These are phyloP conservation scores for Aspergillus cavernicola DNA, from an alignment of 495 filamentous ascomycete species.

Conservation along the genomic window DNA sequence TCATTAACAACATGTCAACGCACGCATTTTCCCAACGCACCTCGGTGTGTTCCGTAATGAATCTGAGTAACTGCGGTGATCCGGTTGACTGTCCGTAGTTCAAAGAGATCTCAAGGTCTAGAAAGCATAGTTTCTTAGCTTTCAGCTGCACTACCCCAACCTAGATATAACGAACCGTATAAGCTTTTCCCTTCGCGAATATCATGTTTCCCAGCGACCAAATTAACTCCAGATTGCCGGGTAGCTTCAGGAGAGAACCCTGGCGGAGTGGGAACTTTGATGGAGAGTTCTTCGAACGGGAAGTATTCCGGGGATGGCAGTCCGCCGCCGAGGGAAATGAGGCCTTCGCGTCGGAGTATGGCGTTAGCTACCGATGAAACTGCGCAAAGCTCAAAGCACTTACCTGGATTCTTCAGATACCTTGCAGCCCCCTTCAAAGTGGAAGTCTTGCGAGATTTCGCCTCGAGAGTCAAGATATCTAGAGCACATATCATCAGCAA, in stretches of 20 bases:
- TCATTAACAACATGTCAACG: slow-evolving; percentile 1
- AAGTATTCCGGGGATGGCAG: slow-evolving; percentile 88
- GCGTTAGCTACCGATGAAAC: background rate
- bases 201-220: slow-evolving; percentile 79
- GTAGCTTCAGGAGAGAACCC: slow-evolving; percentile 69
- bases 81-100: slow-evolving; percentile 90
- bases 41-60: slow-evolving; percentile 90
- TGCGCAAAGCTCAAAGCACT: background rate
- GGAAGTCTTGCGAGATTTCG: slow-evolving; percentile 50
- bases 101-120: slow-evolving; percentile 74
- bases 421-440: slow-evolving; percentile 75
- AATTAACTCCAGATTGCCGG: slow-evolving; percentile 44
- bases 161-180: slow-evolving; percentile 43
- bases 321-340: slow-evolving; percentile 90
- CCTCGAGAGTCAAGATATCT: slow-evolving; percentile 39
- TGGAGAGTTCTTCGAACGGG: slow-evolving; percentile 65
- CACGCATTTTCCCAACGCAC: slow-evolving; percentile 22
- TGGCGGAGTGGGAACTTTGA: slow-evolving; percentile 64
- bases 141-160: background rate
- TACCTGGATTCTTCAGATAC: slow-evolving; percentile 66
- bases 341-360: slow-evolving; percentile 25
- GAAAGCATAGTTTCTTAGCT: slow-evolving; percentile 1
- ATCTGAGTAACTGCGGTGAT: slow-evolving; percentile 80
- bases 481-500: slow-evolving; percentile 9
- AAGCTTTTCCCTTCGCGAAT: slow-evolving; percentile 58